phyloP scores from a whole-genome alignment of 495 filamentous ascomycete species.

The Tuber borchii region DNA sequence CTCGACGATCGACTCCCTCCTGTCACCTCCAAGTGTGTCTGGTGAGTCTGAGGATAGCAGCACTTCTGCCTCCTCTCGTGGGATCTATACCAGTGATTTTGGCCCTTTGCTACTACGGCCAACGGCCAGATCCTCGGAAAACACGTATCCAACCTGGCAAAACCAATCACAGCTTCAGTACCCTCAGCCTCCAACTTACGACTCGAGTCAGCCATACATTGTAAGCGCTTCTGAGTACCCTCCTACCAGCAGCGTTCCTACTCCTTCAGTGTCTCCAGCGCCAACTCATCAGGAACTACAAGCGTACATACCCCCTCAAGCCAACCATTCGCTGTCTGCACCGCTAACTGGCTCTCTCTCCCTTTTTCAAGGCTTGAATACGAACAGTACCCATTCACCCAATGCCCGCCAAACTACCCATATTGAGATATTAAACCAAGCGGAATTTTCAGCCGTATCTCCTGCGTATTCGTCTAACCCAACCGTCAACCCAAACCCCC shows the following conservation, averaged over 20 bases:
- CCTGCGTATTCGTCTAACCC: slow-evolving; percentile 32
- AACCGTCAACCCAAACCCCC: slow-evolving; percentile 30
- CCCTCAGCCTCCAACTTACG: slow-evolving; percentile 22
- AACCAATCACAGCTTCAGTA: slow-evolving; percentile 26
- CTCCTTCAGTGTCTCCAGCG: slow-evolving; percentile 19
- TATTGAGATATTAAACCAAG: slow-evolving; percentile 12
- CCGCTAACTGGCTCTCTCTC: slow-evolving; percentile 28
- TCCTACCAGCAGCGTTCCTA: neutral
- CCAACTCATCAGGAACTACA: slow-evolving; percentile 30
- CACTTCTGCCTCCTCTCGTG: slow-evolving; percentile 13
- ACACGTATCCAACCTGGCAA: slow-evolving; percentile 21
- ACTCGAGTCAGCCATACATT: slow-evolving; percentile 5
- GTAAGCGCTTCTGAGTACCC: slow-evolving; percentile 2
- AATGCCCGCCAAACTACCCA: slow-evolving; percentile 20
- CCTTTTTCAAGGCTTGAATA: slow-evolving; percentile 30
- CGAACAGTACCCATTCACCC: slow-evolving; percentile 29
- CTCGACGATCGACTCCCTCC: neutral
- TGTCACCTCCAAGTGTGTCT: slow-evolving; percentile 11
- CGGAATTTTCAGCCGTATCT: slow-evolving; percentile 21
- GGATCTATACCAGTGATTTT: slow-evolving; percentile 35
- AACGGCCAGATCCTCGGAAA: slow-evolving; percentile 14
- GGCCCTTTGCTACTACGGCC: slow-evolving; percentile 28
- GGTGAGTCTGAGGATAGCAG: slow-evolving; percentile 9
- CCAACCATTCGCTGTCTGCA: slow-evolving; percentile 29
- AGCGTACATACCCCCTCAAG: slow-evolving; percentile 34